Conservation (phyloP, 345 rosid species). For the Eutrema yunnanense region DNA sequence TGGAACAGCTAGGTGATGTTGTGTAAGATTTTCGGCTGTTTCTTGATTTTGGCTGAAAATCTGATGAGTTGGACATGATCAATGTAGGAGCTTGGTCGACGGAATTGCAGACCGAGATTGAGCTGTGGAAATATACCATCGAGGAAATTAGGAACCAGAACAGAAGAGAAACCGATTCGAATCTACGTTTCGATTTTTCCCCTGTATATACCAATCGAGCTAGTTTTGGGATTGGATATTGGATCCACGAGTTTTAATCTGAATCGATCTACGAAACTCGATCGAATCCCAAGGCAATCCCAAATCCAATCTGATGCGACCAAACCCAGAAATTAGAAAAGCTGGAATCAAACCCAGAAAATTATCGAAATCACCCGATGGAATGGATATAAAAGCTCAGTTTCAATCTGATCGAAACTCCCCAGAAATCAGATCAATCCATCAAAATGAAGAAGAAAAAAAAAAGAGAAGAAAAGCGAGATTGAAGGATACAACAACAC, state of each 20-base stretch:
- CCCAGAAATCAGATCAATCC: background rate
- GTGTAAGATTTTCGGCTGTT: conserved; percentile 34
- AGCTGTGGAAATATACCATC: conserved; percentile 75
- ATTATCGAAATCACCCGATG: background rate
- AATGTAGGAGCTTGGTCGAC: conserved; percentile 62
- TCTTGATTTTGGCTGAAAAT: conserved; percentile 39
- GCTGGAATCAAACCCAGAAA: no score
- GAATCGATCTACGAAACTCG: background rate
- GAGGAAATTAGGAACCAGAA: background rate
- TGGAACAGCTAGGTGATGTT: conserved; percentile 30
- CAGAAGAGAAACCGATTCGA: background rate
- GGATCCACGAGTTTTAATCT: background rate
- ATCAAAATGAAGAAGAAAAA: background rate
- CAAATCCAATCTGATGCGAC: no score
- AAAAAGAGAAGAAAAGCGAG: background rate
- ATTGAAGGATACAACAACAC: background rate
- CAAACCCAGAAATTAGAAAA: no score
- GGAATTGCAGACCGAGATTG: conserved; percentile 85
- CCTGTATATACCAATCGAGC: background rate
- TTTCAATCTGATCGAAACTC: background rate
- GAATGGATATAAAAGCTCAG: background rate
- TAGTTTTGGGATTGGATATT: background rate
- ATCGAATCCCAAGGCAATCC: background rate
- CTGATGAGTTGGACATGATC: conserved; percentile 54
- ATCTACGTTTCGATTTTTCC: background rate